These are phyloP conservation scores for Populus trichocarpa DNA, from an alignment of 441 rosid species.

Conservation along the genomic window DNA sequence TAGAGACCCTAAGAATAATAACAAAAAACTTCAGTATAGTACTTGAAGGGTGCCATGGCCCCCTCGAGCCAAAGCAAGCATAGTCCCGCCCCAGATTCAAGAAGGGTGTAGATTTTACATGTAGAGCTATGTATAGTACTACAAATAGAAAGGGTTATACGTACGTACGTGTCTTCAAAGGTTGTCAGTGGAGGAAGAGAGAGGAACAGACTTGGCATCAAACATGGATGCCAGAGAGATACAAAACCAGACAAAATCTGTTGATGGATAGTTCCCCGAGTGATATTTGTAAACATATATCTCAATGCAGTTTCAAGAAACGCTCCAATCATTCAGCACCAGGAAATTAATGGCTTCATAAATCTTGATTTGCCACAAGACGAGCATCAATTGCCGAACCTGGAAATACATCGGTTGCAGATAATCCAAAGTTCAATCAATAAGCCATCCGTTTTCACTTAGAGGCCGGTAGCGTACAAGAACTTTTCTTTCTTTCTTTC, in stretches of 20 bases:
- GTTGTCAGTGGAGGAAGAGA: background rate
- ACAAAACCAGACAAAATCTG: constrained; percentile 24
- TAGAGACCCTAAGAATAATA: too few species aligned
- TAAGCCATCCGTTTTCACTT: constrained; percentile 20
- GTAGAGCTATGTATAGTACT: too few species aligned
- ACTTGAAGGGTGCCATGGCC: too few species aligned
- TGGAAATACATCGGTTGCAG: constrained; percentile 2
- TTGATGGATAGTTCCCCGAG: background rate
- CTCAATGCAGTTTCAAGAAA: background rate
- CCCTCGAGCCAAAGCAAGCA: too few species aligned
- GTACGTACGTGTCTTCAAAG: constrained; percentile 5
- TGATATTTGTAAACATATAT: background rate
- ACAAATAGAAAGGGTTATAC: background rate
- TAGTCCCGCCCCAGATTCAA: too few species aligned
- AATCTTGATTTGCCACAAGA: background rate
- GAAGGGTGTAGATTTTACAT: too few species aligned
- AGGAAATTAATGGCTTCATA: background rate
- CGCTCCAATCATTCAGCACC: background rate
- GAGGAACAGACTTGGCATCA: constrained; percentile 8
- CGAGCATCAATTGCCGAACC: background rate
- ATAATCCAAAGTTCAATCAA: constrained; percentile 4
- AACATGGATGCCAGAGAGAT: constrained; percentile 17
- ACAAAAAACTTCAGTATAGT: too few species aligned
- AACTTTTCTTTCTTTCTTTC: too few species aligned
- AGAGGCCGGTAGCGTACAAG: too few species aligned